These are phyloP conservation scores for Trichophyton simii DNA, from an alignment of 2,329 filamentous ascomycete genomes.

Conservation along the genomic window DNA sequence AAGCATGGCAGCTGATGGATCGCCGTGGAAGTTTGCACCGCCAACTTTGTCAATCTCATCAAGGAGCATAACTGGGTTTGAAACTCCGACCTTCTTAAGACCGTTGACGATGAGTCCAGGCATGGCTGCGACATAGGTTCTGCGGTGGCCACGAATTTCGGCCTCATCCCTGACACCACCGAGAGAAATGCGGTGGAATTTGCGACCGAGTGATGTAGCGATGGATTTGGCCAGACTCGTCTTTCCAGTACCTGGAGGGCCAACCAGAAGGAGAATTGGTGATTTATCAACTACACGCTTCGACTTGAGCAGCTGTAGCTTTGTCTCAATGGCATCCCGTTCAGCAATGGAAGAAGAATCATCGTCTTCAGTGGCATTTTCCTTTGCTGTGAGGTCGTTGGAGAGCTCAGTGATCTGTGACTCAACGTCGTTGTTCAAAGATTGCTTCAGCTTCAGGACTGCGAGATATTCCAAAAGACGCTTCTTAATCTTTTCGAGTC, in stretches of 20 bases:
- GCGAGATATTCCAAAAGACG: constrained; percentile 87
- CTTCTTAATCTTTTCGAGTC: constrained; percentile 94
- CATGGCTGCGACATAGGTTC: constrained; percentile 98
- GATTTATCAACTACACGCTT: constrained; percentile 89
- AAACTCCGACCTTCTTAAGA: constrained; percentile 85
- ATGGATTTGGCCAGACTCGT: constrained; percentile 90
- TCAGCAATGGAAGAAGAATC: constrained; percentile 35
- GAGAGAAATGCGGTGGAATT: constrained; percentile 93
- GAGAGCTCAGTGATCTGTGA: constrained; percentile 53
- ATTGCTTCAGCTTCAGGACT: constrained; percentile 88
- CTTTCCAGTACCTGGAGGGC: constrained; percentile 90
- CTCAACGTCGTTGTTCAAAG: constrained; percentile 71
- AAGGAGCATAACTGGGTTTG: constrained; percentile 87
- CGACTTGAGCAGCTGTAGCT: constrained; percentile 62
- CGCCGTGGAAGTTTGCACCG: constrained; percentile 79
- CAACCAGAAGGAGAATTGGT: constrained; percentile 83
- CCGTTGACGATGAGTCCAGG: constrained; percentile 89
- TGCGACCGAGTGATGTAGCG: constrained; percentile 78
- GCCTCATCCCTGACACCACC: constrained; percentile 93
- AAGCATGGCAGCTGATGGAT: constrained; percentile 93
- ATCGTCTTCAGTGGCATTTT: constrained; percentile 49
- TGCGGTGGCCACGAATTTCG: constrained; percentile 85
- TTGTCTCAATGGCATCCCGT: constrained; percentile 41
- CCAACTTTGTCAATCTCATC: constrained; percentile 98
- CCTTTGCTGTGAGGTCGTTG: constrained; percentile 33